These are phyloP conservation scores for Leccinum subrobustum DNA, from an alignment of 1,284 basidiomycete genomes.

Conservation along the genomic window DNA sequence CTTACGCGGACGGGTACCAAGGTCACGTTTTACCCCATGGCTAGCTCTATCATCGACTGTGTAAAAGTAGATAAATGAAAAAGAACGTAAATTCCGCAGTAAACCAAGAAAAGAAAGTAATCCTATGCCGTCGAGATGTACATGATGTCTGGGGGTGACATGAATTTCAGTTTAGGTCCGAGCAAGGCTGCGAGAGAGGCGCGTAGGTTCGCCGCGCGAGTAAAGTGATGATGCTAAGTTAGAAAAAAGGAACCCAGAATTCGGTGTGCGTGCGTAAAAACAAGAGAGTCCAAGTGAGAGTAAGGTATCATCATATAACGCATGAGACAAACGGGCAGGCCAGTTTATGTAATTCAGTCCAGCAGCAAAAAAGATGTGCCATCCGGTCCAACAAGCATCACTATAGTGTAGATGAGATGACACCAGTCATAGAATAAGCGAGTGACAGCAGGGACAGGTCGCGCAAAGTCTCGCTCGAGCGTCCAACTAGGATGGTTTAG, in stretches of 20 bases:
- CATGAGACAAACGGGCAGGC: neutral
- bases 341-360: neutral
- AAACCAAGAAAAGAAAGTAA: neutral
- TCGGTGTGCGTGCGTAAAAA: neutral
- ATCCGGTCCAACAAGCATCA: constrained; percentile 17
- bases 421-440: neutral
- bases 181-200: neutral
- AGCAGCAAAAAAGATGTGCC: constrained; percentile 1
- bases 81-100: neutral
- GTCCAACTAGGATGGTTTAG: constrained; percentile 15
- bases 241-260: neutral
- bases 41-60: neutral
- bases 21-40: neutral
- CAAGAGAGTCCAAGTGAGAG: neutral
- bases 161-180: neutral
- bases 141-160: neutral
- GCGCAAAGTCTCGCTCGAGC: neutral
- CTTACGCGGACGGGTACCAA: neutral
- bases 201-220: neutral
- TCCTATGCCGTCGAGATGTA: neutral
- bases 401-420: constrained; percentile 7
- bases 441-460: neutral
- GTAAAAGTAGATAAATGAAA: neutral
- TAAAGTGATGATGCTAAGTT: neutral
- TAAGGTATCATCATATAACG: constrained; percentile 13